Percentiles rank a stretch among this genome's conserved stretches.
These are phyloP conservation scores for Pseudohalonectria lignicola DNA, from an alignment of 2,329 filamentous ascomycete genomes.

Conservation along the genomic window DNA sequence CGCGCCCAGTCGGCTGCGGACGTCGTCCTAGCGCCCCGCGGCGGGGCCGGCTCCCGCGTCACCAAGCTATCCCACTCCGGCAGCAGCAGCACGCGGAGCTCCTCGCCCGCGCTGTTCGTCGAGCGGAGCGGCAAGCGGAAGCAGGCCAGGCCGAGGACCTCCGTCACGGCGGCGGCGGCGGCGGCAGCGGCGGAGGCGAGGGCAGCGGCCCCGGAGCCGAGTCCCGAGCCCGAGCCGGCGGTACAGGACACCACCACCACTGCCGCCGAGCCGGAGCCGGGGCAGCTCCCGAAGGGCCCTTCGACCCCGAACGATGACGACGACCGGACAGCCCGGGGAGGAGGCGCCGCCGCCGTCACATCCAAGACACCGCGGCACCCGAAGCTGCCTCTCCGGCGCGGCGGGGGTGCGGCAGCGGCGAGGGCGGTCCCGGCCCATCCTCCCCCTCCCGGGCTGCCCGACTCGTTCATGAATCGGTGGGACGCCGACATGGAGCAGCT, in stretches of 20 bases:
- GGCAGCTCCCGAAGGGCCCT: no score
- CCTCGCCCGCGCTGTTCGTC: slow-evolving; percentile 39
- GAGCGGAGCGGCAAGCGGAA: slow-evolving; percentile 28
- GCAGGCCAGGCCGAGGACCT: background rate
- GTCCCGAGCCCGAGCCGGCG: background rate
- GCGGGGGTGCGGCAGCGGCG: background rate
- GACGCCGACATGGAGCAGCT: slow-evolving; percentile 36
- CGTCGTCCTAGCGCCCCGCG: slow-evolving; percentile 16
- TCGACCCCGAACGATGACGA: no score
- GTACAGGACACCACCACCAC: no score
- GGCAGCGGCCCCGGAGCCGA: background rate
- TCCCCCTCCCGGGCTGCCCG: slow-evolving; percentile 5
- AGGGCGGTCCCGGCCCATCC: no score
- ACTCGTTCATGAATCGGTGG: slow-evolving; percentile 14
- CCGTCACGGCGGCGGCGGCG: background rate
- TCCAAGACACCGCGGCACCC: background rate
- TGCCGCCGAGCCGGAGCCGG: no score
- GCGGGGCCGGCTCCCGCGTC: slow-evolving; percentile 16
- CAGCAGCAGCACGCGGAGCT: slow-evolving; percentile 9
- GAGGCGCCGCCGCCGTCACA: background rate
- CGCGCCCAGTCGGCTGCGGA: slow-evolving; percentile 23
- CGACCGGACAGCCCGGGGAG: no score
- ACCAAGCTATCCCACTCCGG: slow-evolving; percentile 28
- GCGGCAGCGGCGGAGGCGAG: background rate
- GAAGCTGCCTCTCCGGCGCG: background rate